Conservation (phyloP, 1,139 yeast genomes). For the Candida glucosophila region DNA sequence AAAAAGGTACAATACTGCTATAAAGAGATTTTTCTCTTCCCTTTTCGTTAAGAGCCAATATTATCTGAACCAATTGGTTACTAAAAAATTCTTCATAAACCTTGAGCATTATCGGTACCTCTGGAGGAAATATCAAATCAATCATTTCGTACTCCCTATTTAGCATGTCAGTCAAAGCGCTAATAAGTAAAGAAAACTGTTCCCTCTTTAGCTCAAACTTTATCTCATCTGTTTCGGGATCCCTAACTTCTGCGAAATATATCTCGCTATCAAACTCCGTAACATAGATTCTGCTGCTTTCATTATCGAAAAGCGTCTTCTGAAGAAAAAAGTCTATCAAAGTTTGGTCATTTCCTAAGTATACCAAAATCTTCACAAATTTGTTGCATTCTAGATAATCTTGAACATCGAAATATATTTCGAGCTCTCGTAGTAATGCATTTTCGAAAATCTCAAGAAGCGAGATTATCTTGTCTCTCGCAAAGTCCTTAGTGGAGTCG, state of each 20-base stretch:
- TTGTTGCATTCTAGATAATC: conserved; percentile 32
- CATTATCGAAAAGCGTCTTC: conserved; percentile 34
- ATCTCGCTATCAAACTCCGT: conserved; percentile 17
- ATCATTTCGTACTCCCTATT: conserved; percentile 28
- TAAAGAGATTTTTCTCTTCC: conserved; percentile 21
- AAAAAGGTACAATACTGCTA: conserved; percentile 21
- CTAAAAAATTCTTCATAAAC: conserved; percentile 38
- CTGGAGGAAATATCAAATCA: conserved; percentile 31
- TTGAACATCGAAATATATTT: conserved; percentile 44
- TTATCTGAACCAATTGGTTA: conserved; percentile 31
- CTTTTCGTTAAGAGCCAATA: conserved; percentile 20
- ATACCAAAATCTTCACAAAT: conserved; percentile 28
- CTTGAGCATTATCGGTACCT: conserved; percentile 41
- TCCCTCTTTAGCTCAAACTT: conserved; percentile 9
- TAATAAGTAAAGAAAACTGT: conserved; percentile 16
- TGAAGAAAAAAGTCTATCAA: conserved; percentile 39
- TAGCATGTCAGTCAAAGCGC: conserved; percentile 22
- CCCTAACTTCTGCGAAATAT: too few species aligned
- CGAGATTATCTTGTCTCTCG: conserved; percentile 42
- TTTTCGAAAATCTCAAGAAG: conserved; percentile 67
- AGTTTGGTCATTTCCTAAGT: conserved; percentile 34
- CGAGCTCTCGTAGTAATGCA: conserved; percentile 66
- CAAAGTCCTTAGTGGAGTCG: conserved; percentile 23
- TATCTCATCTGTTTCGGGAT: conserved; percentile 8
- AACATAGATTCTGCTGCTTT: conserved; percentile 22